Base-by-base conservation (phyloP, 768 basidiomycete genomes). In the Steccherinum ochraceum region DNA sequence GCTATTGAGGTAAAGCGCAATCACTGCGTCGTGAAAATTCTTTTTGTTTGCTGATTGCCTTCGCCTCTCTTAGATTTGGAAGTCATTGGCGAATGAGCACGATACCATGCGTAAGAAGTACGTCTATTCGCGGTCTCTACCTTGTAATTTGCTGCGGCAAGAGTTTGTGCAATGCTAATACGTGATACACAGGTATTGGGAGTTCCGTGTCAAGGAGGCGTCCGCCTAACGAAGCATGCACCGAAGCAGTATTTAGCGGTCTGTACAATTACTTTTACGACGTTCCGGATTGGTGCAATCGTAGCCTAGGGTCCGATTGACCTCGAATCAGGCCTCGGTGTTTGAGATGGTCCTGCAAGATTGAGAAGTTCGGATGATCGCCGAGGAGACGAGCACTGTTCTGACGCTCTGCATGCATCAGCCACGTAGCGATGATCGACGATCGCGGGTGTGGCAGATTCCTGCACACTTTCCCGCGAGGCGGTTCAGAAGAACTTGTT, bases 51-150 rank as follows among this genome's bases (percentile, higher is more conserved):
- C n/a, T n/a, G n/a, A n/a, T n/a, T n/a, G n/a, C 44, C 35, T 16
- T 12, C 18, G 20, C 4, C 23, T 39, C 40, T 47, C 55, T 35
- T 58, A 89, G 87, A 69, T 89, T 18, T 91, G 87, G 83, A 80
- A 72, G 51, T 73, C 76, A 1, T 74, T 92, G 21, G 88, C 81
- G 1, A 70, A 80, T 49, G 78, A 84, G 51, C 74, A 82, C 58
- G 89, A 92, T 60, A 78, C 77, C 5, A 87, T 89, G 56, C 75
- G 89, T 45, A 88, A 81, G 71, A 85, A 83, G 89, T 89, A 54
- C 40, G 73, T 67, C 45, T 42, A 45, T 49, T 48, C 10, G 21
- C n/a, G n/a, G n/a, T n/a, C n/a, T n/a, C n/a, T n/a, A n/a, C n/a
- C n/a, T n/a, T n/a, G n/a, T n/a, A n/a, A n/a, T 24, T 19, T 16